A percentile compares a stretch with the other conserved stretches of the same genome.
These are phyloP conservation scores for Saturnispora diversa DNA, from an alignment of 805 yeast species.

Conservation along the genomic window DNA sequence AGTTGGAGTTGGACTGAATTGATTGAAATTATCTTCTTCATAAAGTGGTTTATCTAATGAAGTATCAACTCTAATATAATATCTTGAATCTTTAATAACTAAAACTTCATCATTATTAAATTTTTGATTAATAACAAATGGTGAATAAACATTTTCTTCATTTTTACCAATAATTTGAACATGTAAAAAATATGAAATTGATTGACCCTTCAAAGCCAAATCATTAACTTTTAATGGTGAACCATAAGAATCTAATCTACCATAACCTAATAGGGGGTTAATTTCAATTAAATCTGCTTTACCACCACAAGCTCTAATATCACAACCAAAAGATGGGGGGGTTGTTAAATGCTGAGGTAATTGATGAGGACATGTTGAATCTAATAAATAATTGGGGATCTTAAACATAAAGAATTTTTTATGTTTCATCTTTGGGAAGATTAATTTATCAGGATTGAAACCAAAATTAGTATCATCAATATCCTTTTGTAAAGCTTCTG, in stretches of 20 bases:
- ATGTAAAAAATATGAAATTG: conserved; percentile 44
- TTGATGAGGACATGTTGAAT: conserved; percentile 41
- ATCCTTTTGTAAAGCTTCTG: conserved; percentile 12
- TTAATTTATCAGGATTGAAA: conserved; percentile 36
- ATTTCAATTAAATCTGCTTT: conserved; percentile 22
- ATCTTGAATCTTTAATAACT: conserved; percentile 17
- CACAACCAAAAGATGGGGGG: conserved; percentile 38
- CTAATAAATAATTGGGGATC: conserved; percentile 45
- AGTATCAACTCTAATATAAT: conserved; percentile 20
- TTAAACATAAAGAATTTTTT: conserved; percentile 52
- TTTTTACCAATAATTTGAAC: conserved; percentile 47
- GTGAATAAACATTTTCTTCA: not conserved
- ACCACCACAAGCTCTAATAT: conserved; percentile 22
- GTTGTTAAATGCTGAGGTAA: conserved; percentile 28
- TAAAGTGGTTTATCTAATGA: conserved; percentile 7
- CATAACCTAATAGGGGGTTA: conserved; percentile 44
- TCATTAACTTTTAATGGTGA: conserved; percentile 47
- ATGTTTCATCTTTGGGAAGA: conserved; percentile 40
- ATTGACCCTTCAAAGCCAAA: conserved; percentile 32
- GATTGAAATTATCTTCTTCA: conserved; percentile 6
- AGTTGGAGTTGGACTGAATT: conserved; percentile 11
- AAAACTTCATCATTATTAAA: conserved; percentile 22
- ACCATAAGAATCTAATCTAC: conserved; percentile 39
- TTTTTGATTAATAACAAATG: conserved; percentile 5
- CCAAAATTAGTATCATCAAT: conserved; percentile 30